These are phyloP conservation scores for Termitomyces sp. DNA, from an alignment of 768 basidiomycete genomes.

Conservation along the genomic window DNA sequence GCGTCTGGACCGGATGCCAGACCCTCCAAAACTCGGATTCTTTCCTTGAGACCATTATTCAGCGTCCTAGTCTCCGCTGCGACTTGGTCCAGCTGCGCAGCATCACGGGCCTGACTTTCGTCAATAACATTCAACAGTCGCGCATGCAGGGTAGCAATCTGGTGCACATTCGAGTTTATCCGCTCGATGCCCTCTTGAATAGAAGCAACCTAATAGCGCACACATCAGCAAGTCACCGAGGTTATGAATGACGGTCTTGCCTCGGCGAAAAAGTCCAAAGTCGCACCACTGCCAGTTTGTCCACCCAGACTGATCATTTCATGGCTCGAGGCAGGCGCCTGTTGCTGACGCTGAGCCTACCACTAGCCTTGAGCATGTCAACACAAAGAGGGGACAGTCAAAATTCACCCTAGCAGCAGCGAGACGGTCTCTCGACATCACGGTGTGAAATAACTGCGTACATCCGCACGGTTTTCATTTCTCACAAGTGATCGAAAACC, in stretches of 20 bases:
- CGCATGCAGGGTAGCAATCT: conserved; percentile 30
- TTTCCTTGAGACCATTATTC: conserved; percentile 48
- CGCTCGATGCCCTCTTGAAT: conserved; percentile 35
- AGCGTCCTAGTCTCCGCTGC: conserved; percentile 54
- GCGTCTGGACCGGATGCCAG: conserved; percentile 23
- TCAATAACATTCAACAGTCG: conserved; percentile 32
- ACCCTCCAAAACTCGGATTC: conserved; percentile 51
- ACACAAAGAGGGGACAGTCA: background rate
- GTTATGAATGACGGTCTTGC: conserved; percentile 13
- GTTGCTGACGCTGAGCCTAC: conserved; percentile 29
- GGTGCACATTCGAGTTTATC: conserved; percentile 30
- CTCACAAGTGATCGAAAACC: background rate
- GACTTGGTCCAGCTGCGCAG: conserved; percentile 47
- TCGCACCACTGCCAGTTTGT: conserved; percentile 10
- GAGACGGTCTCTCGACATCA: conserved; percentile 32
- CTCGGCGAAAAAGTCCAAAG: conserved; percentile 29
- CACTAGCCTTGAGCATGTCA: background rate
- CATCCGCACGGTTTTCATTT: background rate
- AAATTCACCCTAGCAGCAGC: conserved; percentile 30
- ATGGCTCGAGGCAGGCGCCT: conserved; percentile 15
- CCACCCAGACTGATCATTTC: conserved; percentile 23
- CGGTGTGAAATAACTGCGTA: conserved; percentile 7
- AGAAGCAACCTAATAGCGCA: conserved; percentile 26
- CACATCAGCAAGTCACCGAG: background rate
- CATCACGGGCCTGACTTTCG: conserved; percentile 20